Base-by-base conservation (phyloP, 768 basidiomycete genomes). In the Trametopsis cervina region DNA sequence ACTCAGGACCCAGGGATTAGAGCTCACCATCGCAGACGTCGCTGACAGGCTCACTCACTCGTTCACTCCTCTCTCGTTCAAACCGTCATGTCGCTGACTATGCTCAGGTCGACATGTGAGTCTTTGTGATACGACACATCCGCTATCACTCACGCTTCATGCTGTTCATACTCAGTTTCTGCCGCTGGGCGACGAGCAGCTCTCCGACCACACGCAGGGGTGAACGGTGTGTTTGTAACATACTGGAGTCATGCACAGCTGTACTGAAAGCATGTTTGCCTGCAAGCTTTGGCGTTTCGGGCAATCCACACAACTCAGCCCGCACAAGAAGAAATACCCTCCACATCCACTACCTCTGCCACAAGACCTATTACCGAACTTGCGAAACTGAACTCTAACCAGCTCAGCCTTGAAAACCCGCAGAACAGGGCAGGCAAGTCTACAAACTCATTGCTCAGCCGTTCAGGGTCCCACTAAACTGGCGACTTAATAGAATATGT, bases 391-490 rank as follows among this genome's bases (percentile, higher is more conserved):
- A 87, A 81, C 41, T 90, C 87, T 24, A 89, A 89, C 57, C 90
- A 94, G 62, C 72, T 78, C 49, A 89, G 87, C 61, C 71, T 98
- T 49, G 85, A 93, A 72, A 83, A 81, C 17, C 95, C 95, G 11
- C 75, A 76, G 63, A 98, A 98, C 69, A 86, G 78, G 66, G 91
- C 88, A 58, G 92, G 92, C 89, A 63, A 58, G 73, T 66, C 3
- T 22, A 23, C 35, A n/a, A 10, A 9, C 22, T n/a, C 29, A 15
- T 9, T 22, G 20, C 37, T 26, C 18, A 33, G 21, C 20, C 12
- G 12, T 46, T 40, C 26, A 24, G 21, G 23, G 27, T n/a, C 45
- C 35, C 13, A 38, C 23, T 50, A 18, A 49, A 18, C 40, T 20
- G 42, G 51, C n/a, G 47, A 43, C 39, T 46, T 25, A 26, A 12